Evolutionary conservation across 1,284 basidiomycete genomes (phyloP), one percentile per base, ranked within the genome.

Genomic region (Cystobasidium sp.): DNA sequence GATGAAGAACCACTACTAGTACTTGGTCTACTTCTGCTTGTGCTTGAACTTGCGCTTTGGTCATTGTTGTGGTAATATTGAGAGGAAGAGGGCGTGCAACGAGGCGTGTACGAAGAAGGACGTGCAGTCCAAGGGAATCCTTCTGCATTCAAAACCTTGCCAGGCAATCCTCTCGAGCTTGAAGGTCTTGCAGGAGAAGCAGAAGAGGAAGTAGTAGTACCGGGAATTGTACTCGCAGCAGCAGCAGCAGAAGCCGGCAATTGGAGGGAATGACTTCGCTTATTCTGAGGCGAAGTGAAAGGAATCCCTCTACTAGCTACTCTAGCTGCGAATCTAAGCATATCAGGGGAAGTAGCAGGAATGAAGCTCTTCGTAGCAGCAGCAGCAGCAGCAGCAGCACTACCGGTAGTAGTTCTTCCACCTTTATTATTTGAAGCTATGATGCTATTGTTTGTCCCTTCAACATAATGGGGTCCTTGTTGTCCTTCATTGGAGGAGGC

Each of bases 71-170:
- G n/a, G 12, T n/a, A 4, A 43, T 24, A 18, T 5, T 31, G 16
- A 6, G 56, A 59, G 16, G n/a, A 22, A 63, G 47, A 14, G 6
- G 14, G 47, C 2, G 47, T 16, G 3, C 16, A 1, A 3, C 47
- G 47, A 56, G 64, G 64, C 1, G n/a, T 22, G n/a, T 53, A 51
- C 6, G 64, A 52, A 31, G 64, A 66, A 20, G 64, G 64, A 52
- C 64, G 52, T 31, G 64, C 64, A 66, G 64, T 66, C 64, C 64
- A 66, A 53, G 64, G 64, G 20, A 66, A 66, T 1, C 64, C 64
- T 53, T 66, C 64, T n/a, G 56, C 56, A n/a, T 20, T 59, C 31
- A 59, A n/a, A 18, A 59, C 12, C 41, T 39, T 43, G 16, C 56
- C 56, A 43, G 5, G 1, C 31, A 31, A 31, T 31, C 31, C 31